These are phyloP conservation scores for Micractinium conductrix DNA, from an alignment of 139 green algal species.

Conservation along the genomic window DNA sequence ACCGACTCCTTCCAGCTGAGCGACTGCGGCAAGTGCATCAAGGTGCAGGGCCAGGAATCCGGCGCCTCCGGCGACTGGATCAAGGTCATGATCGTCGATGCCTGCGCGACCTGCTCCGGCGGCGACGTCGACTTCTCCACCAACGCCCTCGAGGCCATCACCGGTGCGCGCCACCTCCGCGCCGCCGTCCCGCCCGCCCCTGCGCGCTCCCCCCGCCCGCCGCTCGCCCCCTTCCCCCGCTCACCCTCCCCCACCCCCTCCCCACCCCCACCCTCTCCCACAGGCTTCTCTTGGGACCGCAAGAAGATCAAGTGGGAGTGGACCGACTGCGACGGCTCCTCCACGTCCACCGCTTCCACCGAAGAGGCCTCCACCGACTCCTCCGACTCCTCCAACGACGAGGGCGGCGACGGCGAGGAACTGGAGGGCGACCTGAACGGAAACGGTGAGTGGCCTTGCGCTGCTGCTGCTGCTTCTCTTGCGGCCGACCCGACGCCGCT, in stretches of 20 bases:
- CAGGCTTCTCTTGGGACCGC: conserved; percentile 15
- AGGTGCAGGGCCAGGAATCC: not conserved
- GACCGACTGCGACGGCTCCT: not conserved
- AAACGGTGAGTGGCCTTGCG: not conserved
- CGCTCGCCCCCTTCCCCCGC: not conserved
- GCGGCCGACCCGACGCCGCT: too few species aligned
- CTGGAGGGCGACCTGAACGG: not conserved
- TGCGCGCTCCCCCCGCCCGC: not conserved
- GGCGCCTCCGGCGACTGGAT: not conserved
- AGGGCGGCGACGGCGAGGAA: not conserved
- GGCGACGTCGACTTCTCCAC: conserved; percentile 1
- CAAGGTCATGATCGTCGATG: not conserved
- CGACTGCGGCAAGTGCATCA: conserved; percentile 1
- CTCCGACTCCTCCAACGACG: not conserved
- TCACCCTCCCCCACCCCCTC: not conserved
- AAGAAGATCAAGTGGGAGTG: conserved; percentile 5
- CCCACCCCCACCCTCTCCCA: too few species aligned
- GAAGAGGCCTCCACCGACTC: not conserved
- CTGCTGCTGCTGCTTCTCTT: not conserved
- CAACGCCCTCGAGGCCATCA: not conserved
- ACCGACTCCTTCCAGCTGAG: not conserved
- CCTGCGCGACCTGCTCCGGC: not conserved
- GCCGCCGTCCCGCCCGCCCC: not conserved
- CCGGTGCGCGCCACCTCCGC: not conserved
- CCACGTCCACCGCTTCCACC: not conserved